Evolutionary conservation across 148 eudicot genomes (phyloP), one percentile per base, ranked within the genome.

Genomic region (Silene latifolia): DNA sequence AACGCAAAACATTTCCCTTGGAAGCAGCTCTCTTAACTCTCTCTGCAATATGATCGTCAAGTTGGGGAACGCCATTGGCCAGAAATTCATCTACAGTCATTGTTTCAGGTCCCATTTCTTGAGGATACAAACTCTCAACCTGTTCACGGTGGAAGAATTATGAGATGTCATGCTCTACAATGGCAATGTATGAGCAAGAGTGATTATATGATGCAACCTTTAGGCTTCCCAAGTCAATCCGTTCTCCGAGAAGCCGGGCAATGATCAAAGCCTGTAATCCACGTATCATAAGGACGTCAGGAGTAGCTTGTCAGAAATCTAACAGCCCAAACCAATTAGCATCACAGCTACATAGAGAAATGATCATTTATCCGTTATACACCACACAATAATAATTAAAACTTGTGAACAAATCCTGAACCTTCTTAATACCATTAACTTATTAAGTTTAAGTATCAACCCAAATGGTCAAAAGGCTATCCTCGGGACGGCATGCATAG

Each of bases 51-150:
- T 76, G 85, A 59, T 80, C 80, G 80, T 95, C 97, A 56, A 90
- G 92, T 80, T 85, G 79, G 8, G 92, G 91, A 82, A 92, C 89
- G 68, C 97, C 96, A 76, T 87, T 82, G 66, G 63, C 82, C 73
- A 95, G 79, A 87, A 95, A 95, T 10, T 87, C 88, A 64, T 89
- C 93, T 13, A 92, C 82, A 47, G 83, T 51, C 90, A 95, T 92
- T 71, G 74, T 75, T 77, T 80, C 74, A 54, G 96, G 91, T 74
- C 92, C 96, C 98, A 94, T 87, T 74, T 84, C 88, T 53, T 67
- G 84, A 63, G 96, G 97, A 74, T 87, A 91, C 82, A 94, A 84
- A 80, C 98, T 94, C 78, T 94, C 92, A 57, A 94, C 86, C 98
- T 94, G 68, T 47, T 47, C 19, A 74, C 19, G 4, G 61, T n/a